phyloP scores from a whole-genome alignment of 1,139 yeast genomes.

The Candida albicans region DNA sequence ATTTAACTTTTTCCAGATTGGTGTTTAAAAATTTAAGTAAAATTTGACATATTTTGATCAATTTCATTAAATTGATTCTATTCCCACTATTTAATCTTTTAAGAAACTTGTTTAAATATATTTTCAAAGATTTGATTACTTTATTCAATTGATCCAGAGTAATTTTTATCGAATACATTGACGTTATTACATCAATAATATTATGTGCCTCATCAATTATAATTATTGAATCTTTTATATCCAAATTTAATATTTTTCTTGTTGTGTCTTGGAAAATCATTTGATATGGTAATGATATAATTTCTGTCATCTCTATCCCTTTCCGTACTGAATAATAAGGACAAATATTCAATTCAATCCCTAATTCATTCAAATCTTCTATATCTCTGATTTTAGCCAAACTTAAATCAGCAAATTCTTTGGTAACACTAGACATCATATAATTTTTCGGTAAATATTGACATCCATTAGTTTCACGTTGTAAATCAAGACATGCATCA shows the following conservation, averaged over 20 bases:
- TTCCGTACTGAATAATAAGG: conserved; percentile 79
- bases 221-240: conserved; percentile 63
- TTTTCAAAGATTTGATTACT: conserved; percentile 47
- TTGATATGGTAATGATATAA: conserved; percentile 85
- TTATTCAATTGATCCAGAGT: conserved; percentile 48
- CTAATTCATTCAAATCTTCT: conserved; percentile 71
- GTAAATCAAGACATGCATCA: conserved; percentile 80
- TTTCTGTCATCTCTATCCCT: conserved; percentile 61
- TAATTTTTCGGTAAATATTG: conserved; percentile 44
- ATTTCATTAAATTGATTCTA: conserved; percentile 65
- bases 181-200: conserved; percentile 70
- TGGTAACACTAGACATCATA: conserved; percentile 30
- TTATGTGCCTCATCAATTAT: conserved; percentile 95
- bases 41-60: conserved; percentile 56
- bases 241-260: conserved; percentile 58
- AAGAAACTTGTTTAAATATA: conserved; percentile 60
- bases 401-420: conserved; percentile 58
- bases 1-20: conserved; percentile 26
- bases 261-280: conserved; percentile 66
- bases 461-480: conserved; percentile 51
- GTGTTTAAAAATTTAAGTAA: conserved; percentile 41
- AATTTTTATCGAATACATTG: conserved; percentile 65
- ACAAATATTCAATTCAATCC: conserved; percentile 58
- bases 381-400: conserved; percentile 73
- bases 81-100: conserved; percentile 71